phyloP scores from a whole-genome alignment of 2,329 filamentous ascomycete species.

The Aspergillus costaricaensis region DNA sequence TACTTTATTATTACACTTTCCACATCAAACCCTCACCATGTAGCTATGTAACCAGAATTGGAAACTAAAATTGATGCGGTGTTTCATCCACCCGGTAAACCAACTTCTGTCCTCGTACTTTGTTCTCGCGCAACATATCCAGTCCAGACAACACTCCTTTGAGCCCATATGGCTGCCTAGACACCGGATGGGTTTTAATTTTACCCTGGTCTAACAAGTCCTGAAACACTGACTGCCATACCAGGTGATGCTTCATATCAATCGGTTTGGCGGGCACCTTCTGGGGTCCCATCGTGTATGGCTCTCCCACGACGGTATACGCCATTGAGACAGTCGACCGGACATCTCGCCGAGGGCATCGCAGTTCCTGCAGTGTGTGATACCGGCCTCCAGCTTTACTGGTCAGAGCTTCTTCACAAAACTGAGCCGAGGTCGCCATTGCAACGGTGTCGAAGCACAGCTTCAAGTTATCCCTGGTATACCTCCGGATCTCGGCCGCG shows the following conservation, averaged over 20 bases:
- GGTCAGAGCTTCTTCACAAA: conserved; percentile 24
- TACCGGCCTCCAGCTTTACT: conserved; percentile 20
- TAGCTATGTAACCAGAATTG: too few species aligned
- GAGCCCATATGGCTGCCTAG: conserved; percentile 21
- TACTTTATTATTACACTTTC: too few species aligned
- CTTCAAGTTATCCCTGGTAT: background rate
- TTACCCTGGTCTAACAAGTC: conserved; percentile 17
- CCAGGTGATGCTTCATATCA: conserved; percentile 19
- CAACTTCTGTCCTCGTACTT: conserved; percentile 24
- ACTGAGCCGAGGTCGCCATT: conserved; percentile 20
- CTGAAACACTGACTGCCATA: conserved; percentile 17
- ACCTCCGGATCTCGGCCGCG: background rate
- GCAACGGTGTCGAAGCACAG: conserved; percentile 23
- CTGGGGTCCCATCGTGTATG: conserved; percentile 19
- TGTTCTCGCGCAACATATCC: conserved; percentile 22
- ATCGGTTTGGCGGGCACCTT: conserved; percentile 9
- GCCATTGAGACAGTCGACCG: conserved; percentile 24
- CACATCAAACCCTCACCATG: too few species aligned
- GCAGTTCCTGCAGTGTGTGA: conserved; percentile 21
- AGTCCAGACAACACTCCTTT: conserved; percentile 20
- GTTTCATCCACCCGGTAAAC: conserved; percentile 20
- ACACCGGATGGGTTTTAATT: conserved; percentile 21
- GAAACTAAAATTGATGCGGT: background rate
- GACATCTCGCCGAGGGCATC: conserved; percentile 21
- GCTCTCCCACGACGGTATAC: conserved; percentile 21